Evolutionary conservation across 306 rosid genomes (phyloP), one percentile per base, ranked within the genome.

Genomic region (Carpinus fangiana): DNA sequence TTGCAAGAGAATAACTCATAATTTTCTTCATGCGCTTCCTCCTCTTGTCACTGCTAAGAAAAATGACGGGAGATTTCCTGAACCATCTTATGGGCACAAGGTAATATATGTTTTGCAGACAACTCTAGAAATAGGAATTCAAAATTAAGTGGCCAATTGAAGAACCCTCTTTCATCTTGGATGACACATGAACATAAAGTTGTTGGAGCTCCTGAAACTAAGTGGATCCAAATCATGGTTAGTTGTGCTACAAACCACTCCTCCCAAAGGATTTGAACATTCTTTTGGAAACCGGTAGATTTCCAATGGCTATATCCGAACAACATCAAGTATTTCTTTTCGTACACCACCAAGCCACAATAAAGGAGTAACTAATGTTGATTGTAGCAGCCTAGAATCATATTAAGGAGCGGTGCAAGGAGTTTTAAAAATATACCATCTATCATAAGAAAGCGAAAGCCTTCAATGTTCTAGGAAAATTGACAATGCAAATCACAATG

Each of bases 371-470:
- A 26, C 59, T 23, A 23, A 23, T 48, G 23, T 7, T 75, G 31
- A 51, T 18, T 26, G 31, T 20, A 41, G 53, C 7, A 75, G 78
- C 64, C 74, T 75, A 18, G 73, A 36, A 54, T 76, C 12, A 23
- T 38, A 12, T 73, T 82, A 57, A 85, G 77, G 54, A 62, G 64
- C 38, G 67, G 79, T 20, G 82, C 81, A 10, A 74, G 45, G 62
- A 78, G 62, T 45, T 86, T 57, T 41, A 74, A 76, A 75, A 69
- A 75, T 41, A 48, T 70, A 3, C 89, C 89, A 21, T 80, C 89
- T 48, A 86, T 81, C 76, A 72, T 85, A 48, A 78, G 85, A 72
- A 85, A 69, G 78, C 75, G n/a, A 77, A 50, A 74, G 43, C 10
- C 18, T 20, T 36, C 20, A 34, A 36, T 28, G 31, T 7, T 64